Evolutionary conservation across 2,329 filamentous ascomycete species (phyloP), one percentile per base, ranked within the genome.

Genomic region (Whalleya microplaca): DNA sequence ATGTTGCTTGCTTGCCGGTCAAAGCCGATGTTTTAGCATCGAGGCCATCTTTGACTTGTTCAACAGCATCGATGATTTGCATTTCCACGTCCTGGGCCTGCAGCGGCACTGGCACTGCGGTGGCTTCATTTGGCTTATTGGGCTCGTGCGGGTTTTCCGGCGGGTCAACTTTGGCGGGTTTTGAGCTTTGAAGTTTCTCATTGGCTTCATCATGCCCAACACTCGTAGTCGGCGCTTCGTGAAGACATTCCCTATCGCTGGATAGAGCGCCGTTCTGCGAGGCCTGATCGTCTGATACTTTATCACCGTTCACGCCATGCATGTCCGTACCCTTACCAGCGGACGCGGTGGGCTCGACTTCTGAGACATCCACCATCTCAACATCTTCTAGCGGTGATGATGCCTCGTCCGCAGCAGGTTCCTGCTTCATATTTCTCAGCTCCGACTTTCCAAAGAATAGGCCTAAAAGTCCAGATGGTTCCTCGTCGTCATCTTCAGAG

Each of bases 361-460:
- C 56, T 41, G 63, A 49, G 4, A 56, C 65, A 53, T 75, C 71
- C 9, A 61, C 61, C 71, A 79, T 77, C 2, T 72, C 63, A 16
- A 69, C 59, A 54, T 76, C 73, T 6, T 64, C 58, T 47, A 27
- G 65, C 9, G 41, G 42, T 14, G 55, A 65, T 27, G 70, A 65
- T 18, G 65, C 52, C 16, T 65, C 55, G 0, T 68, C 66, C 1
- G 51, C 61, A 14, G 55, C 64, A 27, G 72, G 71, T 41, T 80
- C 74, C 3, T 76, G 69, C 50, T 82, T 76, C 46, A 87, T 74
- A 58, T 80, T 75, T 58, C 82, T 77, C 41, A 86, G 64, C 57
- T 87, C 84, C 0, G 80, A 80, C 64, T 84, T 85, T 41, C 78
- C 81, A 61, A 87, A 87, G 20, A 87, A 76, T 27, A 86, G 72